Base-by-base conservation (phyloP, 2,329 filamentous ascomycete genomes). In the Penicillium decumbens region DNA sequence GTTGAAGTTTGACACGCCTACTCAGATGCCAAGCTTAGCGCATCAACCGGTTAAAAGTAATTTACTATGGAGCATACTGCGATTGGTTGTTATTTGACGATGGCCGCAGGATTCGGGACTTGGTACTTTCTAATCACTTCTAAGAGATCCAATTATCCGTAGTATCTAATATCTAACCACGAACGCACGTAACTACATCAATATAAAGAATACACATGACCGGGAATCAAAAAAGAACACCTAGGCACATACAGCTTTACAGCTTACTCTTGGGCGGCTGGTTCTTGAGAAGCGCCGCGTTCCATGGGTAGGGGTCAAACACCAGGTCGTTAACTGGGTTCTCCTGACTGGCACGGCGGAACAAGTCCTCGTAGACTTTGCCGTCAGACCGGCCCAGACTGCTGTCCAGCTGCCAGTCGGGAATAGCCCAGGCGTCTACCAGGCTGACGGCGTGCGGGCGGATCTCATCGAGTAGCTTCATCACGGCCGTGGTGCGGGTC, bases 291-390 rank as follows among this genome's bases (percentile, higher is more conserved):
- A 87, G 60, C 3, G 79, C 75, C 52, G 74, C 73, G 51, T 72
- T 83, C 58, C 83, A 77, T 6, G 86, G 85, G 65, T 89, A 87
- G 1, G 85, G 85, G 59, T 90, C 85, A 49, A 89, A 81, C 0
- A 83, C 83, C 48, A 88, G 73, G 15, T 81, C 77, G 63, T 90
- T 90, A 39, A 90, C 71, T 1, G 87, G 87, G 62, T 90, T 90
- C 59, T 85, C 70, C 73, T 87, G 79, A 53, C 80, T 84, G 0
- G 87, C 87, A 12, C 87, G 74, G 61, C 83, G 75, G 71, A 89
- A 90, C 74, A 90, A 77, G 60, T 89, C 87, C 66, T 88, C 84
- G 59, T 90, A 90, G 1, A 89, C 87, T 60, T 85, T 83, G 18
- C 87, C 87, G 53, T 90, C 87, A 38, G 79, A 80, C 1, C 85